Base-by-base conservation (phyloP, 176 grass and related monocot species). In the Neostapfia colusana region DNA sequence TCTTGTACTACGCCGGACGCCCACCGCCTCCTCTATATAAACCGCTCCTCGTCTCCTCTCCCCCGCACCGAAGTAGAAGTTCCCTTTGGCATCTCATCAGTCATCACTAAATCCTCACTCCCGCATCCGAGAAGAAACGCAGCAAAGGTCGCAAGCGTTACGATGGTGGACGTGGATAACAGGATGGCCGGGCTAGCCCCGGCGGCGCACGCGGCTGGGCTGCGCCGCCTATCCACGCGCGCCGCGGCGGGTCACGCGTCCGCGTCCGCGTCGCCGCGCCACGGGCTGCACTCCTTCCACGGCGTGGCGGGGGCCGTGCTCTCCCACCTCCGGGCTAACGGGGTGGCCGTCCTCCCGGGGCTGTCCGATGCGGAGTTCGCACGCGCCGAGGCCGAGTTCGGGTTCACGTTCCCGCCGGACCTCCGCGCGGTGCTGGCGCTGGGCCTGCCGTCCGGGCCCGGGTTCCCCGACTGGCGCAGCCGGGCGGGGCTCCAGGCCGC, bases 341-440 rank as follows among this genome's bases (percentile, higher is more conserved):
- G 85, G 16, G 83, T 99, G 36, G 21, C 69, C 38, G 17, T 94
- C 61, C 82, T 72, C 7, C 85, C 85, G 1, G 92, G 92, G 8
- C 89, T 99, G 27, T 60, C 89, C 1, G 96, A 99, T 39, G 15
- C 74, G 6, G 89, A 99, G 85, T 56, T 99, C 41, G 69, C 85
- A 24, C 89, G 90, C 21, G 77, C 81, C 3, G 95, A 99, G 77
- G 91, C 95, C 46, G 87, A 89, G 72, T 40, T 98, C 27, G 87
- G 87, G 0, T 92, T 98, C 87, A 78, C 82, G 14, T 98, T 98
- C 82, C 95, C 91, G 20, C 95, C 95, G 0, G 95, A 98, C 87
- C 91, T 98, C 67, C 87, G 91, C 53, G 91, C 95, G n/a, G 84
- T 98, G 0, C 87, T 98, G 44, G 83, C 85, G 1, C 85, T 86